Conservation (phyloP, 192 early-diverging fungal species). For the Coemansia brasiliensis region DNA sequence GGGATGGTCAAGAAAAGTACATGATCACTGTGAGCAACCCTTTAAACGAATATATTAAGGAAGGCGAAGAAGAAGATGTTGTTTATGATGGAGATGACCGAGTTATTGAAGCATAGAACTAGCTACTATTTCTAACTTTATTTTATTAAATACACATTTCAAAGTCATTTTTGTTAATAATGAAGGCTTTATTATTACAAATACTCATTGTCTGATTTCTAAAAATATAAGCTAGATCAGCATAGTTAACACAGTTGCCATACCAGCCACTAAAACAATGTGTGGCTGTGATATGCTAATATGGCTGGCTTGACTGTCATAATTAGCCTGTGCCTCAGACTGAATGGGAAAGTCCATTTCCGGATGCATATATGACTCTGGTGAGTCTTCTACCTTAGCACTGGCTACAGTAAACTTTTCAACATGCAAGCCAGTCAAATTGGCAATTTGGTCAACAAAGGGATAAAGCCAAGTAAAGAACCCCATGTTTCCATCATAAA, state of each 20-base stretch:
- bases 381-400: background rate
- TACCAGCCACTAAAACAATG: background rate
- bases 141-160: background rate
- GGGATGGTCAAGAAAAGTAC: too few species aligned
- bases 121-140: background rate
- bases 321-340: conserved; percentile 1
- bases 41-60: too few species aligned
- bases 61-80: too few species aligned
- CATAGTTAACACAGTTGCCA: background rate
- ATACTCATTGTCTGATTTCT: background rate
- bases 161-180: background rate
- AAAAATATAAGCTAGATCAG: background rate
- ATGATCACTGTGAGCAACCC: too few species aligned
- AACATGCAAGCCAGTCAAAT: background rate
- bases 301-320: background rate
- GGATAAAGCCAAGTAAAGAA: conserved; percentile 3
- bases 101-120: too few species aligned
- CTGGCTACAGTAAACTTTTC: conserved; percentile 13
- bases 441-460: conserved; percentile 4
- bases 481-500: background rate
- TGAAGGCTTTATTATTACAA: background rate
- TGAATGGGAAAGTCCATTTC: conserved; percentile 1
- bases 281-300: background rate
- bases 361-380: conserved; percentile 2
- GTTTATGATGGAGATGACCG: too few species aligned